These are phyloP conservation scores for Lepidium sativum DNA, from an alignment of 345 rosid genomes.

Conservation along the genomic window DNA sequence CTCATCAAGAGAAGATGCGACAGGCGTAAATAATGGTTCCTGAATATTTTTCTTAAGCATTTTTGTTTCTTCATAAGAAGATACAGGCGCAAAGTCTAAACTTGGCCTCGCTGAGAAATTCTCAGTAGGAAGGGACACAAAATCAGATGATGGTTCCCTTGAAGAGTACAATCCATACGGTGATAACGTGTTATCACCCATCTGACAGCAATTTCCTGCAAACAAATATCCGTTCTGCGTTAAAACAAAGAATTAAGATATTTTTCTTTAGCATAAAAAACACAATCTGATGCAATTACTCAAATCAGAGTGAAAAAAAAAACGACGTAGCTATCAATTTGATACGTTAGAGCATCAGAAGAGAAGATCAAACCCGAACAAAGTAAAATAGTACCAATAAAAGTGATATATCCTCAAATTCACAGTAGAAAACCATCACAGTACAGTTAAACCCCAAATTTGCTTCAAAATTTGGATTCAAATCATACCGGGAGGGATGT, in stretches of 20 bases:
- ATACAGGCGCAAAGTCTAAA: constrained; percentile 13
- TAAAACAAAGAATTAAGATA: neutral
- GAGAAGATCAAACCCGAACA: neutral
- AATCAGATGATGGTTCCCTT: constrained; percentile 29
- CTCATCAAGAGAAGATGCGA: constrained; percentile 1
- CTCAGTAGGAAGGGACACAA: constrained; percentile 17
- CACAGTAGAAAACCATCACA: neutral
- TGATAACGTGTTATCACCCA: too few species aligned
- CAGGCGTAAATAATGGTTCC: constrained; percentile 24
- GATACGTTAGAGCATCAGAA: neutral
- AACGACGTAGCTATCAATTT: neutral
- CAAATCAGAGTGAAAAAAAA: neutral
- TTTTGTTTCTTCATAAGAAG: constrained; percentile 26
- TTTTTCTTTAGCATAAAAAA: neutral
- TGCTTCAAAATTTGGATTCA: neutral
- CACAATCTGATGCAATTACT: neutral
- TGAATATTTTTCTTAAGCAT: constrained; percentile 26
- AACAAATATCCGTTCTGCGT: neutral
- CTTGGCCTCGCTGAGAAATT: constrained; percentile 30
- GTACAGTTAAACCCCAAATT: neutral
- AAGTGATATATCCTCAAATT: neutral
- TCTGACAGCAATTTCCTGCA: constrained; percentile 41
- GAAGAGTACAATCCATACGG: constrained; percentile 23
- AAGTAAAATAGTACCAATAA: neutral
- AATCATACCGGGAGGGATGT: constrained; percentile 9